These are phyloP conservation scores for Phytophthora podocarpi DNA, from an alignment of 352 stramenopile genomes.

Conservation along the genomic window DNA sequence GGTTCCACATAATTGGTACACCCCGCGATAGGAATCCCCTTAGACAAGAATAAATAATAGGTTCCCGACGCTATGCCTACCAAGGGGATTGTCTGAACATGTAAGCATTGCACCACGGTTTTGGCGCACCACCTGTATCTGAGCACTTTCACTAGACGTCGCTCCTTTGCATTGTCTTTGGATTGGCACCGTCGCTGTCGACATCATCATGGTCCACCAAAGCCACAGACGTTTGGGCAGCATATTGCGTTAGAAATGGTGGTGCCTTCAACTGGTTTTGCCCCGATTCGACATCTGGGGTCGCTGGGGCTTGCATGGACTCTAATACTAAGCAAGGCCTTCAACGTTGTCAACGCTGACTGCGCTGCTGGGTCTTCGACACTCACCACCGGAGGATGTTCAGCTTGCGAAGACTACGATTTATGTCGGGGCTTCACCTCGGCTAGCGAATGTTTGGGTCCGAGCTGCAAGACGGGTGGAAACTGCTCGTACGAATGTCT, in stretches of 20 bases:
- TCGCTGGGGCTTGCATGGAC: neutral
- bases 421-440: constrained; percentile 18
- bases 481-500: constrained; percentile 28
- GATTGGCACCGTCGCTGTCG: neutral
- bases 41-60: too few relatives aligned
- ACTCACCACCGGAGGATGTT: constrained; percentile 24
- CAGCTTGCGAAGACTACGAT: constrained; percentile 11
- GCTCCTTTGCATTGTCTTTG: constrained; percentile 12
- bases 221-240: too few relatives aligned
- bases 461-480: constrained; percentile 14
- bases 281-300: constrained; percentile 1
- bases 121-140: constrained; percentile 10
- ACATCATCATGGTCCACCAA: too few relatives aligned
- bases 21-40: too few relatives aligned
- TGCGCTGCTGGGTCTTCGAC: constrained; percentile 17
- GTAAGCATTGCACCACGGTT: neutral
- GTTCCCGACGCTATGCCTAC: too few relatives aligned
- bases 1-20: too few relatives aligned
- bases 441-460: constrained; percentile 11
- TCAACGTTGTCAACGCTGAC: neutral
- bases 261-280: neutral
- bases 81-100: too few relatives aligned
- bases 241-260: constrained; percentile 12
- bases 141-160: constrained; percentile 9
- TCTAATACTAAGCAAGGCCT: neutral